Evolutionary conservation across 495 filamentous ascomycete species (phyloP).

Genomic region (Hyaloscypha bicolor): DNA sequence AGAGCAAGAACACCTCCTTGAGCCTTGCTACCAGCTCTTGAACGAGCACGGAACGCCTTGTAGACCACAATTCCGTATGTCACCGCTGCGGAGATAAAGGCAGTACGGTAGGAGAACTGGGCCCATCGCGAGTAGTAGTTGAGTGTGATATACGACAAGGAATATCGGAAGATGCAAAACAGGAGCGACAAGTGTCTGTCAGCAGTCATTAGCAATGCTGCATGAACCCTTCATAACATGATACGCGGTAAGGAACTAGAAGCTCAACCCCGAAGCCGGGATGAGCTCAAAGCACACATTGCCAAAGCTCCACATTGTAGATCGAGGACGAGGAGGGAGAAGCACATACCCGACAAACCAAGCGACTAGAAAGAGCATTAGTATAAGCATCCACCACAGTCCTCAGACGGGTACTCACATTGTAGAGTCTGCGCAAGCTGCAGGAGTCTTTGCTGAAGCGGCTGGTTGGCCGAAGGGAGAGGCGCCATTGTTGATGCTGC

Average conservation of each 20-base stretch:
- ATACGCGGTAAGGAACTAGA: slow-evolving; percentile 22
- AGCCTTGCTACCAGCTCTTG: slow-evolving; percentile 62
- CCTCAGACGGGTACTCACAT: slow-evolving; percentile 55
- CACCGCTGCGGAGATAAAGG: slow-evolving; percentile 83
- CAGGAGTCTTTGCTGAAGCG: slow-evolving; percentile 73
- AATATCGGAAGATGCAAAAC: slow-evolving; percentile 78
- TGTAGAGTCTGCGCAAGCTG: slow-evolving; percentile 85
- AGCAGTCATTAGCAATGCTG: slow-evolving; percentile 11
- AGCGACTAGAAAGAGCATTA: slow-evolving; percentile 44
- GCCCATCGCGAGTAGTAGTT: slow-evolving; percentile 76
- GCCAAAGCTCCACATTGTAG: neutral
- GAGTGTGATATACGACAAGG: slow-evolving; percentile 79
- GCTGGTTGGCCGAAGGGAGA: slow-evolving; percentile 69
- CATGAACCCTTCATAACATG: slow-evolving; percentile 12
- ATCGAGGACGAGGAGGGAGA: neutral
- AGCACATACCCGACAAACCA: slow-evolving; percentile 89
- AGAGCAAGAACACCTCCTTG: slow-evolving; percentile 62
- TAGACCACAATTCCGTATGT: slow-evolving; percentile 99
- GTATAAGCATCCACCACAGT: slow-evolving; percentile 14
- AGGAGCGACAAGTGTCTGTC: slow-evolving; percentile 81
- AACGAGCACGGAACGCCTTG: slow-evolving; percentile 88
- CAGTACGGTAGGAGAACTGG: slow-evolving; percentile 80
- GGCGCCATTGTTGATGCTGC: slow-evolving; percentile 65
- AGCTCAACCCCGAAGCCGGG: slow-evolving; percentile 20
- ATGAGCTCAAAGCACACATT: slow-evolving; percentile 9